Conservation (phyloP, 1,284 basidiomycete species). For the Cronartium quercuum region DNA sequence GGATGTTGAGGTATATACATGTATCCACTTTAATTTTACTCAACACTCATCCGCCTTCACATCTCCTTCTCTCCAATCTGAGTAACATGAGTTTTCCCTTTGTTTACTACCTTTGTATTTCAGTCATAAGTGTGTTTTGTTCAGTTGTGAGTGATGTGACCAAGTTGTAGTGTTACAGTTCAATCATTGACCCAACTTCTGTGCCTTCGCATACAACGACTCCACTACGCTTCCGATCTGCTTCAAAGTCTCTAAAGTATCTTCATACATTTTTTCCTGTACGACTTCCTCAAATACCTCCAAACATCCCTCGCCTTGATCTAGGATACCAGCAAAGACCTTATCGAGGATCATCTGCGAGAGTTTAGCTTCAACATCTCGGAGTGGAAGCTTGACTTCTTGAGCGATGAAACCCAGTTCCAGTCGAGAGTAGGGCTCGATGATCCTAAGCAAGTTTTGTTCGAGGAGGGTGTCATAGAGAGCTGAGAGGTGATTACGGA, state of each 20-base stretch:
- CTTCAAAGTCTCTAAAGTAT: slow-evolving; percentile 48
- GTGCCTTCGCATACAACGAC: slow-evolving; percentile 48
- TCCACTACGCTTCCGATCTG: slow-evolving; percentile 49
- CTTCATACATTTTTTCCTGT: slow-evolving; percentile 47
- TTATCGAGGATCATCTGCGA: slow-evolving; percentile 99
- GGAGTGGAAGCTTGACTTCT: slow-evolving; percentile 69
- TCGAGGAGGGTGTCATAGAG: slow-evolving; percentile 92
- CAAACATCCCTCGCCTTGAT: slow-evolving; percentile 87
- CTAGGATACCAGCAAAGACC: slow-evolving; percentile 84
- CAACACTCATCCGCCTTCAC: too few species aligned
- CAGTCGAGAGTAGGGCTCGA: slow-evolving; percentile 88
- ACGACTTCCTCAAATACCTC: slow-evolving; percentile 47
- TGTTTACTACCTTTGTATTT: too few species aligned
- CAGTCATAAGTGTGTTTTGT: too few species aligned
- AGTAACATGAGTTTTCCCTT: too few species aligned
- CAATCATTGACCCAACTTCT: slow-evolving; percentile 29
- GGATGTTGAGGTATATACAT: too few species aligned
- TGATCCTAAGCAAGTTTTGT: slow-evolving; percentile 86
- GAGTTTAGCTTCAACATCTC: slow-evolving; percentile 94
- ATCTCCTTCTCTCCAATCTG: too few species aligned
- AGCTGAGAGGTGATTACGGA: slow-evolving; percentile 83
- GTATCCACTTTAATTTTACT: too few species aligned
- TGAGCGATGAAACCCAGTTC: slow-evolving; percentile 85
- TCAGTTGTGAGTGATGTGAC: too few species aligned
- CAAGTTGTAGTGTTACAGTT: slow-evolving; percentile 53